Evolutionary conservation across 257 asterid genomes (phyloP).

Genomic region (Rhazya stricta): DNA sequence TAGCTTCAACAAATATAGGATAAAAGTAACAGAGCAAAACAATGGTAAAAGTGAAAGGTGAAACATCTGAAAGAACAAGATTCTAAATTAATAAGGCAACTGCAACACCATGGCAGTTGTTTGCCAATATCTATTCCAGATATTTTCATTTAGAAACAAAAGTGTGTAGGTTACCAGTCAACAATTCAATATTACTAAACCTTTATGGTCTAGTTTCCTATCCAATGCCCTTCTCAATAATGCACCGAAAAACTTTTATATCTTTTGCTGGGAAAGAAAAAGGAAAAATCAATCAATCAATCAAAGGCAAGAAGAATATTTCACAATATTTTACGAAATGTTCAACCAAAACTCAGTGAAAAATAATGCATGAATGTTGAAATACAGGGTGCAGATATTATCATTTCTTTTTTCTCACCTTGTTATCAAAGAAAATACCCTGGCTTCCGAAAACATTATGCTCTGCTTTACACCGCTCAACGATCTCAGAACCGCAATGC

Average conservation of each 20-base stretch:
- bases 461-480: constrained; percentile 93
- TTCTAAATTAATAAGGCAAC: background rate
- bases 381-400: background rate
- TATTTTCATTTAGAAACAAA: background rate
- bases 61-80: background rate
- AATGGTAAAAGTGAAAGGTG: background rate
- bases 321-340: too few species aligned
- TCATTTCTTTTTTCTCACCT: constrained; percentile 42
- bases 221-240: background rate
- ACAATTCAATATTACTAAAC: background rate
- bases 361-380: background rate
- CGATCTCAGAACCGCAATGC: constrained; percentile 73
- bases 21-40: background rate
- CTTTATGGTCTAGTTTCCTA: background rate
- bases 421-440: constrained; percentile 73
- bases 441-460: constrained; percentile 64
- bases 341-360: background rate
- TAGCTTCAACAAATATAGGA: too few species aligned
- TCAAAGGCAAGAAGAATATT: too few species aligned
- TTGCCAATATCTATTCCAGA: background rate
- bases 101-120: background rate
- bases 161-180: too few species aligned
- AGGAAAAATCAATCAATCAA: too few species aligned
- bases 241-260: too few species aligned
- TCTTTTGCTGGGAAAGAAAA: too few species aligned